Evolutionary conservation across 352 stramenopile genomes (phyloP), one percentile per base, ranked within the genome.

Genomic region (Pythium guiyangense): DNA sequence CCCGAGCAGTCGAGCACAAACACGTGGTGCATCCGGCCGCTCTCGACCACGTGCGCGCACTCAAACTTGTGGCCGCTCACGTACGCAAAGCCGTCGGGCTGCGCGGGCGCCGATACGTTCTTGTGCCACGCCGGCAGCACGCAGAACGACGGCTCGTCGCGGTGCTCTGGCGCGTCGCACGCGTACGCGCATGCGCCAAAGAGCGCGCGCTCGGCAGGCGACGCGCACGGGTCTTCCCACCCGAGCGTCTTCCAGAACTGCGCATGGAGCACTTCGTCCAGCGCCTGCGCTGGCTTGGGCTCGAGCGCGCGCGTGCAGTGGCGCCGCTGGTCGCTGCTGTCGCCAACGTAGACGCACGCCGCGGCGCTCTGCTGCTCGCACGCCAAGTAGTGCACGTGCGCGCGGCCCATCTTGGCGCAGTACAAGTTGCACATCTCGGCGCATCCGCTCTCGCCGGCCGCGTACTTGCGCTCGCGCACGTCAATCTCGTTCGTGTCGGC

Each of bases 381-480:
- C 4, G 79, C 60, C 17, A 94, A 44, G 40, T 88, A 94, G 54
- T 92, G 82, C 6, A 92, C 78, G 40, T 94, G 81, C 10, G n/a
- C n/a, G n/a, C n/a, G n/a, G n/a, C n/a, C n/a, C n/a, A n/a, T n/a
- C n/a, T n/a, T n/a, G n/a, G n/a, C 79, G 60, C 78, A 94, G 59
- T 81, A 92, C 20, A 92, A 54, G 31, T 86, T 90, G 54, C 81
- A 94, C 79, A 92, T 92, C 50, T 94, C 81, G 3, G 84, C 80
- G 3, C 71, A 84, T 11, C 84, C 84, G 8, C 59, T 52, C 57
- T 94, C 84, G 1, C 84, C 81, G 15, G 71, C 66, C 17, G 67
- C 60, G 60, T 91, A 94, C 67, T 92, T 86, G 46, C 82, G 77
- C 45, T 88, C 81, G 6, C 77, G 64, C 20, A 94, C 57, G 52